These are phyloP conservation scores for Eurotiales sp. DNA, from an alignment of 2,329 filamentous ascomycete species.

Conservation along the genomic window DNA sequence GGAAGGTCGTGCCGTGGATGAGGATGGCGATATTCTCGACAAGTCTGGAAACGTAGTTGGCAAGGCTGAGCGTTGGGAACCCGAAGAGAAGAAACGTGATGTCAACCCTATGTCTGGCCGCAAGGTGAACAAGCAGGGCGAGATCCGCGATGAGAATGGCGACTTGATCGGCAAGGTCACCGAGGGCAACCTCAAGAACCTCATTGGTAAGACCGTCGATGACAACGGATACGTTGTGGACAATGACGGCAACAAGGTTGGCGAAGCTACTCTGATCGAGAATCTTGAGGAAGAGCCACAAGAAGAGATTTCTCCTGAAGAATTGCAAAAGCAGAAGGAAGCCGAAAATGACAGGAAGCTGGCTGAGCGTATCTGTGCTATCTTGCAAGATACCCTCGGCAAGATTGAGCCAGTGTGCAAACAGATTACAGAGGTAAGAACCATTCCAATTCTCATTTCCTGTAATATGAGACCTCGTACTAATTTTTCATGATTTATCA, in stretches of 20 bases:
- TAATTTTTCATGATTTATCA: no score
- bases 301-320: conserved; percentile 28
- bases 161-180: conserved; percentile 46
- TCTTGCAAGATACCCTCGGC: conserved; percentile 75
- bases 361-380: conserved; percentile 68
- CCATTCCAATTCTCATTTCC: not conserved
- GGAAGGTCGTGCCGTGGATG: conserved; percentile 62
- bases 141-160: conserved; percentile 44
- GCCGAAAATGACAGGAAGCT: conserved; percentile 69
- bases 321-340: conserved; percentile 54
- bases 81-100: conserved; percentile 51
- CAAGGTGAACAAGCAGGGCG: conserved; percentile 51
- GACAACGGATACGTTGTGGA: conserved; percentile 55
- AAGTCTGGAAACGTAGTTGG: conserved; percentile 65
- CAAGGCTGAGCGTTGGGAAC: conserved; percentile 65
- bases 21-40: conserved; percentile 67
- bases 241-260: conserved; percentile 60
- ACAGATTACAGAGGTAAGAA: conserved; percentile 71
- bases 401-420: conserved; percentile 81
- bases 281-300: conserved; percentile 37
- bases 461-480: no score
- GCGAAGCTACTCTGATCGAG: conserved; percentile 56
- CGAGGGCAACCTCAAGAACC: conserved; percentile 39
- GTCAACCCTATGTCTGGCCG: conserved; percentile 58
- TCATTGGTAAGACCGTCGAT: conserved; percentile 42